Base-by-base conservation (phyloP, 2,329 filamentous ascomycete genomes). In the Monascus ruber region DNA sequence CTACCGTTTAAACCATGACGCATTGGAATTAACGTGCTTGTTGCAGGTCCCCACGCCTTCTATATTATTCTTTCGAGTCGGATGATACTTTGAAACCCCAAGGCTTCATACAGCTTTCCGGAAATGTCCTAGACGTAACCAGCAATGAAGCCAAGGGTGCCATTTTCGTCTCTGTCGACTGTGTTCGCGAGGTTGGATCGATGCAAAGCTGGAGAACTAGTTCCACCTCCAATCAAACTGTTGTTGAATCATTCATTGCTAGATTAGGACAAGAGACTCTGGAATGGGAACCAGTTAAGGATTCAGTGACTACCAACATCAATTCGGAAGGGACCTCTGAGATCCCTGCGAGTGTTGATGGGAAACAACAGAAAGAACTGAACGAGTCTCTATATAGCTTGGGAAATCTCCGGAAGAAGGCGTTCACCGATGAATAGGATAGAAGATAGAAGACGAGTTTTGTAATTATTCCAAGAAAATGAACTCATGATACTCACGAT, bases 11-110 rank as follows among this genome's bases (percentile, higher is more conserved):
- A 4, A 25, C 28, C 33, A 25, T 7, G 7, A 36, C 26, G 17
- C 26, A 28, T 33, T 11, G 33, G 24, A 9, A 36, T 48, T 56
- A 42, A 56, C 38, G 5, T 24, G 77, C 71, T 17, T 29, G 56
- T 74, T 39, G 73, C 77, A 42, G 83, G 72, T 32, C 63, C 82
- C 24, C 81, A 81, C 61, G 65, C 70, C 48, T 93, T 6, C 79
- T 89, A 58, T 64, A 74, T 40, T 83, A 81, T 64, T 62, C 63
- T n/a, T 65, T 83, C 5, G 57, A 58, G n/a, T 44, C 56, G 1
- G 57, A 73, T 36, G 72, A 71, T 43, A 60, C 55, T 9, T 65
- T 85, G 32, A 58, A 64, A 6, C 65, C 73, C 44, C 57, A 60
- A 5, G 62, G 70, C 34, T 72, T 70, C 37, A 52, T 85, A 38